A percentile compares a stretch with the other conserved stretches of the same genome.
Evolutionary conservation across 768 basidiomycete genomes (phyloP).

Genomic region (Lentinula edodes): DNA sequence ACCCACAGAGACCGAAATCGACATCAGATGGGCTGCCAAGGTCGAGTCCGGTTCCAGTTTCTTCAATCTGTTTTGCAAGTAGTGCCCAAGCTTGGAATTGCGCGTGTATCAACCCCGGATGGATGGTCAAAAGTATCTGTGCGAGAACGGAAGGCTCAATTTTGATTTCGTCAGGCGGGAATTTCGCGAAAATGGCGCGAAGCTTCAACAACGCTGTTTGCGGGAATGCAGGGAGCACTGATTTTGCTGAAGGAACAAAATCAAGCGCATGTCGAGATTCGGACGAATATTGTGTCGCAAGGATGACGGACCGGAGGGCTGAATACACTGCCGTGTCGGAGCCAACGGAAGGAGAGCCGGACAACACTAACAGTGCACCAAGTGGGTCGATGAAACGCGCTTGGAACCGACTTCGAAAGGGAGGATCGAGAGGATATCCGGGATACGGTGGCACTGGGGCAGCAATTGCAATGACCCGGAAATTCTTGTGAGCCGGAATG

Average conservation of each 20-base stretch:
- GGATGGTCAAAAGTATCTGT: conserved; percentile 50
- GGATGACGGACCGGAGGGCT: conserved; percentile 50
- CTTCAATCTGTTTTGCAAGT: conserved; percentile 48
- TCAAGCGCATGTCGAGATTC: conserved; percentile 53
- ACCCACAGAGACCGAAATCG: conserved; percentile 51
- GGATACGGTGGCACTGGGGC: conserved; percentile 66
- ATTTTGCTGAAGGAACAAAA: conserved; percentile 35
- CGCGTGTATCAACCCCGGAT: conserved; percentile 51
- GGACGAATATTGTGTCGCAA: conserved; percentile 58
- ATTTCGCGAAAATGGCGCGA: conserved; percentile 34
- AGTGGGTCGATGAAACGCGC: conserved; percentile 62
- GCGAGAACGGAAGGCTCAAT: conserved; percentile 46
- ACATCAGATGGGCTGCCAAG: conserved; percentile 42
- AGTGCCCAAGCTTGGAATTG: conserved; percentile 60
- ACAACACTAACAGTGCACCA: conserved; percentile 43
- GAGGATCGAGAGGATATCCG: conserved; percentile 61
- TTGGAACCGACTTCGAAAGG: conserved; percentile 65
- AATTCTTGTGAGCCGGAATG: conserved; percentile 62
- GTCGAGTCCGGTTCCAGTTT: conserved; percentile 42
- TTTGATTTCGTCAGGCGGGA: conserved; percentile 36
- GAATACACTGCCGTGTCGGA: conserved; percentile 24
- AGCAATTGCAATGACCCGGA: conserved; percentile 64
- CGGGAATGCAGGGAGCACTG: conserved; percentile 55
- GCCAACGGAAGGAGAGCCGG: conserved; percentile 11
- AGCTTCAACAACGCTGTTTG: conserved; percentile 58